Conservation (phyloP, 805 yeast genomes). For the Yueomyces sp. region DNA sequence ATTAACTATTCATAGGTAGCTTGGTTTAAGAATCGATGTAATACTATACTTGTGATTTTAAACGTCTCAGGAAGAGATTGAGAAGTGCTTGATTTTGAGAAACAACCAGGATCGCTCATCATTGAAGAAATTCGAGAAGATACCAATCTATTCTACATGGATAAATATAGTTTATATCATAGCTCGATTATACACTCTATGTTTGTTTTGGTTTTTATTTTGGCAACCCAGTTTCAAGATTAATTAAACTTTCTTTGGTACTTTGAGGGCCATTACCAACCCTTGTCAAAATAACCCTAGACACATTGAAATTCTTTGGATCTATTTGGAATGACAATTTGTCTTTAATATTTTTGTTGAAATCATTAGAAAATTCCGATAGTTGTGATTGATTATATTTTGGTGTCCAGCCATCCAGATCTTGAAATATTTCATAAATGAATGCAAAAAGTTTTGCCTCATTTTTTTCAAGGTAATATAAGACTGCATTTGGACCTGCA, state of each 20-base stretch:
- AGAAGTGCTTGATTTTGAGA: no score
- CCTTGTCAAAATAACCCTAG: slow-evolving; percentile 69
- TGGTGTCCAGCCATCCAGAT: slow-evolving; percentile 59
- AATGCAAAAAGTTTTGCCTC: slow-evolving; percentile 64
- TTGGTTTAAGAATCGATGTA: no score
- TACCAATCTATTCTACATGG: no score
- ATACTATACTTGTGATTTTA: no score
- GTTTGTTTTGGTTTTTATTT: slow-evolving; percentile 14
- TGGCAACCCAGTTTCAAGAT: slow-evolving; percentile 48
- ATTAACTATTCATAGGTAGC: no score
- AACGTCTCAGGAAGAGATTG: no score
- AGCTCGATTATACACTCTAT: no score
- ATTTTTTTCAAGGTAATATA: slow-evolving; percentile 70
- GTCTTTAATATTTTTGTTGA: slow-evolving; percentile 8
- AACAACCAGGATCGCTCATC: no score
- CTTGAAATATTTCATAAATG: slow-evolving; percentile 43
- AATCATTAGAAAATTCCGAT: slow-evolving; percentile 12
- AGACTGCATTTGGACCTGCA: slow-evolving; percentile 98
- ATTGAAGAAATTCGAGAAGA: no score
- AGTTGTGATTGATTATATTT: slow-evolving; percentile 23
- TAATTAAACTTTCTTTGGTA: slow-evolving; percentile 41
- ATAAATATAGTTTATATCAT: no score
- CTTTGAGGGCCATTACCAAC: slow-evolving; percentile 82
- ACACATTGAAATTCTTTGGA: slow-evolving; percentile 44
- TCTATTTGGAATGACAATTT: slow-evolving; percentile 31